These are phyloP conservation scores for Debaryomycetaceae sp. DNA, from an alignment of 1,139 yeast genomes.

Conservation along the genomic window DNA sequence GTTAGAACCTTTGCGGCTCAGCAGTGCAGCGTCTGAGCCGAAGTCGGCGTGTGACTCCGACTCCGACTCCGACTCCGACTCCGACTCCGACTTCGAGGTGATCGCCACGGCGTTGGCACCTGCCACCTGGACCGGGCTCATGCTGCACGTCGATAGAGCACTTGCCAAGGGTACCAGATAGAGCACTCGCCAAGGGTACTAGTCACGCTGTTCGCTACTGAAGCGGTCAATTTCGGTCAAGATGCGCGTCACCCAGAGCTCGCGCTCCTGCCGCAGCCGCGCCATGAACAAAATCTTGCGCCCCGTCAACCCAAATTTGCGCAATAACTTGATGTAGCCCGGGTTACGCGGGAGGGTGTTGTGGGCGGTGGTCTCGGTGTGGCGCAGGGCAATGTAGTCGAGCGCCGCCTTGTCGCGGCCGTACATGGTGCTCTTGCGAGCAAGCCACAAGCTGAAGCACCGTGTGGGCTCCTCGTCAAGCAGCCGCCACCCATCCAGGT, in stretches of 20 bases:
- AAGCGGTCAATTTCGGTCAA: conserved; percentile 59
- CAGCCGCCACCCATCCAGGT: conserved; percentile 80
- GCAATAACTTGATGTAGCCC: conserved; percentile 37
- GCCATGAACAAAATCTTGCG: conserved; percentile 72
- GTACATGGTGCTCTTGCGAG: conserved; percentile 48
- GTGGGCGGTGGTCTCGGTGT: conserved; percentile 5
- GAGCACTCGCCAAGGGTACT: conserved; percentile 2
- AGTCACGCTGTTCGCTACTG: conserved; percentile 3
- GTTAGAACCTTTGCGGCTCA: too few relatives aligned
- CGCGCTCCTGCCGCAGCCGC: conserved; percentile 77
- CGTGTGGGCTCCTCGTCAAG: conserved; percentile 69
- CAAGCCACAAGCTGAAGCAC: conserved; percentile 84
- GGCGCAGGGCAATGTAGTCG: conserved; percentile 3
- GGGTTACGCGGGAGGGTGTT: conserved; percentile 28
- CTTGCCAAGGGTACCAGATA: background rate
- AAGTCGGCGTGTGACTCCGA: conserved; percentile 5
- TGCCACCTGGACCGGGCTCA: conserved; percentile 1
- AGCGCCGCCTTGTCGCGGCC: conserved; percentile 9
- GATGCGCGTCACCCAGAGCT: conserved; percentile 71
- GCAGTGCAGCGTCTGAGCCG: too few relatives aligned
- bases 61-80: conserved; percentile 11
- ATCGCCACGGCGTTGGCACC: background rate
- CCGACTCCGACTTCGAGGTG: conserved; percentile 10
- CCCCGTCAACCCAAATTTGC: conserved; percentile 65
- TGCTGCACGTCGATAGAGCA: conserved; percentile 5